Base-by-base conservation (phyloP, 192 early-diverging fungal species). In the Radiomyces spectabilis region DNA sequence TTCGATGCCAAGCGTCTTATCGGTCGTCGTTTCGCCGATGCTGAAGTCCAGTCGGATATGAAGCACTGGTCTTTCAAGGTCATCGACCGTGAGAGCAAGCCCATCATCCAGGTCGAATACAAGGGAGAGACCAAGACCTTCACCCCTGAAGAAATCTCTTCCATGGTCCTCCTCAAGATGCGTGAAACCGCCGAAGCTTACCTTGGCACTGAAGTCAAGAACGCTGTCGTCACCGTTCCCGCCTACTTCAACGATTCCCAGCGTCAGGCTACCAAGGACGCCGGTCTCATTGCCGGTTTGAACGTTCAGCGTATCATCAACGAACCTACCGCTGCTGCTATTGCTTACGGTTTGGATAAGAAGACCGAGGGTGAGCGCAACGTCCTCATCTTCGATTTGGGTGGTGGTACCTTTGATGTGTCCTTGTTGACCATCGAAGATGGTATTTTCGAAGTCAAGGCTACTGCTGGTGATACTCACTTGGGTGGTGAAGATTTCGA, bases 401-500 rank as follows among this genome's bases (percentile, higher is more conserved):
- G 93, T 65, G 94, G 94, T 69, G 93, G 94, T 82, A 96, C 93
- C 40, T 96, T 96, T 63, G 94, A 96, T 86, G 95, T 97, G 41
- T 97, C 96, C 50, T 87, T 98, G 51, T 79, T 97, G 45, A 89
- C 91, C 69, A 96, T 98, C 53, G 96, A 95, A 71, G 92, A 93
- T 68, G 96, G 96, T 68, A 91, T 96, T 73, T 97, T 98, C 55
- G 94, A 95, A 77, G 94, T 98, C 75, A 94, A 94, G 87, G 91
- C 96, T 74, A 98, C 94, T 54, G 91, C 93, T 68, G 96, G 94
- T 86, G 93, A 98, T 77, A 98, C 94, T 60, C 93, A 98, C 76
- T 85, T 98, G 78, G 94, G 96, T 75, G 96, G 96, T 72, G 93
- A 95, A 80, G 94, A 98, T 82, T 98, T 98, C 78, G 96, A 98